Percentiles rank a stretch among this genome's conserved stretches.
Evolutionary conservation across 331 rosid genomes (phyloP).

Genomic region (Malus hybrid): DNA sequence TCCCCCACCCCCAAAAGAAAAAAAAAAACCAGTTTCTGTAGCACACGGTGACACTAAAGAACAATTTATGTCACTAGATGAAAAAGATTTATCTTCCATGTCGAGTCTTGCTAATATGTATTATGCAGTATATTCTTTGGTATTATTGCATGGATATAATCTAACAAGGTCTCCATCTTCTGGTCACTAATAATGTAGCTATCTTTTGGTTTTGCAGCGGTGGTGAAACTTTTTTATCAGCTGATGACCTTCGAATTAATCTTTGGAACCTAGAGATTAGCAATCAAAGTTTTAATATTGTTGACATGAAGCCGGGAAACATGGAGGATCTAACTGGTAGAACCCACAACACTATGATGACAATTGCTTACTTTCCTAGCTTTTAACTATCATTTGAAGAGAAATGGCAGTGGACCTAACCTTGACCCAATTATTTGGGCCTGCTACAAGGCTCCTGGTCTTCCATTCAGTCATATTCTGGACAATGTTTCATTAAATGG

Average conservation of each 20-base stretch:
- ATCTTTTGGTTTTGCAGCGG: conserved; percentile 34
- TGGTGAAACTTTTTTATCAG: conserved; percentile 66
- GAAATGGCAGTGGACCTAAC: background rate
- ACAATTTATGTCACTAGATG: background rate
- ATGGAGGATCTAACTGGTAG: conserved; percentile 67
- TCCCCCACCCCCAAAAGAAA: background rate
- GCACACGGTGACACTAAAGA: background rate
- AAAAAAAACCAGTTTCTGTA: background rate
- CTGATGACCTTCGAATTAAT: conserved; percentile 62
- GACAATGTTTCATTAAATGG: background rate
- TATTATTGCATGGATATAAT: background rate
- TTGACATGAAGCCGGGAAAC: conserved; percentile 56
- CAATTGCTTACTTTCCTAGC: conserved; percentile 1
- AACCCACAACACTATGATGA: conserved; percentile 4
- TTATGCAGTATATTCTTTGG: background rate
- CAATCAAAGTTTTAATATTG: conserved; percentile 58
- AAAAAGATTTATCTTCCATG: background rate
- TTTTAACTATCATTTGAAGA: background rate
- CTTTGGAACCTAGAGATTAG: conserved; percentile 68
- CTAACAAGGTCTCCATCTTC: background rate
- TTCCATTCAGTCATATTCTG: background rate
- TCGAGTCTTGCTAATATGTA: background rate
- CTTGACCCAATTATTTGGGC: background rate
- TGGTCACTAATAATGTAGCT: background rate
- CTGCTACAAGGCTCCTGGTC: background rate